Evolutionary conservation across 164 flowering plant species (phyloP).

Genomic region (Magnolia officinalis): DNA sequence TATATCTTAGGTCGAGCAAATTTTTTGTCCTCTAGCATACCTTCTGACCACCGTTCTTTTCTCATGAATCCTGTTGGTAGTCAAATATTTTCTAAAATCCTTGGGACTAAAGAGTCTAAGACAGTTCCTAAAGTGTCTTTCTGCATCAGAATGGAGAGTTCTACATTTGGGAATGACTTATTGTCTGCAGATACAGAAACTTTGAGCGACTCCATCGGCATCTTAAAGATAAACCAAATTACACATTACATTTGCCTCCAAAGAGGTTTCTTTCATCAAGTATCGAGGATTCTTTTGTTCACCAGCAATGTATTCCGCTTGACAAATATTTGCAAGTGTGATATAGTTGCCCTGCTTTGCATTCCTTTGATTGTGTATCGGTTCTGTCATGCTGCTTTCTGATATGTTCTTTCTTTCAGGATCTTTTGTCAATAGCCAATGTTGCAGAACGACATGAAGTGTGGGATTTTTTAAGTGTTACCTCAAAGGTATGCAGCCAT

Average conservation of each 20-base stretch:
- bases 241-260: conserved; percentile 69
- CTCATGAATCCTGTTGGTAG: neutral
- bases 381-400: conserved; percentile 14
- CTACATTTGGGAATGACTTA: too few species aligned
- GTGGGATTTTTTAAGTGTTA: conserved; percentile 40
- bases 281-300: conserved; percentile 95
- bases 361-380: conserved; percentile 1
- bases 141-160: too few species aligned
- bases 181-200: too few species aligned
- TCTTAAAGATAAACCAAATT: too few species aligned
- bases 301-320: conserved; percentile 95
- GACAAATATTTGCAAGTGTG: conserved; percentile 89
- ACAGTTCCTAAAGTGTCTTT: too few species aligned
- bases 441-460: conserved; percentile 99
- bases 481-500: conserved; percentile 60
- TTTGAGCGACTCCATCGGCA: too few species aligned
- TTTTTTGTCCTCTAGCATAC: neutral
- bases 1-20: conserved; percentile 20
- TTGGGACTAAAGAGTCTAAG: neutral
- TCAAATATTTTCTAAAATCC: neutral
- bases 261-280: conserved; percentile 97
- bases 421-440: conserved; percentile 93
- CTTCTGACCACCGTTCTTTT: too few species aligned
- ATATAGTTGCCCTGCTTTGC: conserved; percentile 1
- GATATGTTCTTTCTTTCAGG: conserved; percentile 40